phyloP scores from a whole-genome alignment of 2,329 filamentous ascomycete species.

The Sarocladium kiliense region DNA sequence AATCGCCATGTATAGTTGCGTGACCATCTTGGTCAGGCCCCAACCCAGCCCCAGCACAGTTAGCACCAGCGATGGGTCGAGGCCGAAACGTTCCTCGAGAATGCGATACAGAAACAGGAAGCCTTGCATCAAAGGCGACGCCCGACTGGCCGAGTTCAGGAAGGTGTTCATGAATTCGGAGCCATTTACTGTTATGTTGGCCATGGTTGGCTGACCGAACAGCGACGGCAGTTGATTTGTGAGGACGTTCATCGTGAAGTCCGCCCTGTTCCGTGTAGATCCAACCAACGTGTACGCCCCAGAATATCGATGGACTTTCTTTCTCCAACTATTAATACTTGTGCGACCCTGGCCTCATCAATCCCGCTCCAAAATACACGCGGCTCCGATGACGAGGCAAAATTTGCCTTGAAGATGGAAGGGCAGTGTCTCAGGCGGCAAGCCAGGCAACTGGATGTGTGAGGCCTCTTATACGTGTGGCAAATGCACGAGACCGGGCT shows the following conservation, averaged over 20 bases:
- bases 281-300: background rate
- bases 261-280: no score
- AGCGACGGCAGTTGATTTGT: conserved; percentile 4
- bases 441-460: no score
- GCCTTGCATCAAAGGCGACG: conserved; percentile 34
- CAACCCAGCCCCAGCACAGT: conserved; percentile 41
- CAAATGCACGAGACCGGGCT: no score
- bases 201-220: background rate
- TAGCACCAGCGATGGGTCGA: conserved; percentile 44
- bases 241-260: conserved; percentile 2
- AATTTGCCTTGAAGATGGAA: no score
- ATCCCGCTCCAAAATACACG: no score
- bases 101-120: conserved; percentile 42
- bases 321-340: no score
- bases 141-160: conserved; percentile 37
- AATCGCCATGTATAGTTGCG: conserved; percentile 28
- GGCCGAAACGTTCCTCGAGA: conserved; percentile 37
- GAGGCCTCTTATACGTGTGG: no score
- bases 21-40: conserved; percentile 33
- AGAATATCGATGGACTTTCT: background rate
- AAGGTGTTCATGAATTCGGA: conserved; percentile 36
- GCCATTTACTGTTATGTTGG: conserved; percentile 7
- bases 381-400: no score
- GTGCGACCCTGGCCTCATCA: no score
- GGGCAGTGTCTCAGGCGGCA: no score